Conservation (phyloP, 2,329 filamentous ascomycete species). For the Teratosphaeria destructans region DNA sequence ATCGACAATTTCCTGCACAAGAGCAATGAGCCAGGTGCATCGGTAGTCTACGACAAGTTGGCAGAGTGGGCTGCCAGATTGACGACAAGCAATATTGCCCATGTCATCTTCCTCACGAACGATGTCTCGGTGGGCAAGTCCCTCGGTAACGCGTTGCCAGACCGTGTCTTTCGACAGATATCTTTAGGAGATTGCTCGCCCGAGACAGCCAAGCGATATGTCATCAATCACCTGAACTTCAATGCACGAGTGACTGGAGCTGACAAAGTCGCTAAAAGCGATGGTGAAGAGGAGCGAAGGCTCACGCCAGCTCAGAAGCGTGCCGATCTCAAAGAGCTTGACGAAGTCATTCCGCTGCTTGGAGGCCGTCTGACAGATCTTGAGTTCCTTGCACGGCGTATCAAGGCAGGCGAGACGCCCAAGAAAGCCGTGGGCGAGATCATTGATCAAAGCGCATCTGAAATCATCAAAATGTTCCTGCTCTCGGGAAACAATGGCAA, state of each 20-base stretch:
- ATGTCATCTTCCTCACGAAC: slow-evolving; percentile 88
- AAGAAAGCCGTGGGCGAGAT: slow-evolving; percentile 76
- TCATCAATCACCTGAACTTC: slow-evolving; percentile 56
- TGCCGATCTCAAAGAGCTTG: slow-evolving; percentile 58
- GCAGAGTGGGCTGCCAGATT: slow-evolving; percentile 80
- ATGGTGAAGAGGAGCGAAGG: slow-evolving; percentile 29
- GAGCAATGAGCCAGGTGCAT: slow-evolving; percentile 35
- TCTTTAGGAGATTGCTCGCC: slow-evolving; percentile 74
- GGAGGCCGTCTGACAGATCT: slow-evolving; percentile 92
- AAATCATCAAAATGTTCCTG: slow-evolving; percentile 90
- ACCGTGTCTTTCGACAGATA: slow-evolving; percentile 80
- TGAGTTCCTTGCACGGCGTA: slow-evolving; percentile 81
- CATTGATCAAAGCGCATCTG: slow-evolving; percentile 75
- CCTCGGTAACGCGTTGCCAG: slow-evolving; percentile 74
- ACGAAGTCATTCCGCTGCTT: slow-evolving; percentile 68
- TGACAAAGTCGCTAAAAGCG: slow-evolving; percentile 27
- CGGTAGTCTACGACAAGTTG: slow-evolving; percentile 41
- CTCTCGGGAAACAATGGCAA: slow-evolving; percentile 45
- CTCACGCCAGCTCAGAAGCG: slow-evolving; percentile 38
- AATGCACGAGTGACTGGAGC: slow-evolving; percentile 25
- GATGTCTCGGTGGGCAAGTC: slow-evolving; percentile 84
- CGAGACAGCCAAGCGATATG: slow-evolving; percentile 77
- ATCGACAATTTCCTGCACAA: slow-evolving; percentile 89
- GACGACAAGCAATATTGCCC: slow-evolving; percentile 78
- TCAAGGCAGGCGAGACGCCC: slow-evolving; percentile 78